Base-by-base conservation (phyloP, 495 filamentous ascomycete genomes). In the Pyronema omphalodes region DNA sequence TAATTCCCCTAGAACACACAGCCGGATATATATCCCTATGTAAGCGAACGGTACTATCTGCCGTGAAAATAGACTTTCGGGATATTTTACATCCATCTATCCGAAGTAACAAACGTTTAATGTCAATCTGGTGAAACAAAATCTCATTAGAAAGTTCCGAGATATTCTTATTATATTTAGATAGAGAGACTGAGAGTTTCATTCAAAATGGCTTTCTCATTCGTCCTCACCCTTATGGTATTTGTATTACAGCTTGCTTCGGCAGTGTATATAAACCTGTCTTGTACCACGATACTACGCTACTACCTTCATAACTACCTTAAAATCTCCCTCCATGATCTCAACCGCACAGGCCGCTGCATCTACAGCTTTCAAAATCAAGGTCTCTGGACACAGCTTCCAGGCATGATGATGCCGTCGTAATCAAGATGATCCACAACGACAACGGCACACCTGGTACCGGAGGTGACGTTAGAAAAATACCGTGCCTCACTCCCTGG, bases 361-460 rank as follows among this genome's bases (percentile, higher is more conserved):
- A 62, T 57, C 11, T 44, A 50, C 8, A 57, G 54, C 18, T 62
- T 57, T 46, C 57, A 57, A 7, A 56, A 57, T 34, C 52, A 61
- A 37, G 57, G 59, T 7, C 43, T 62, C 9, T 62, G 59, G 59
- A 41, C 49, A 1, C 54, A 51, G n/a, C 41, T 60, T 2, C 59
- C 60, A 6, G 53, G 36, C 34, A n/a, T 53, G n/a, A 9, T 57
- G 57, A 59, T 48, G 54, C 47, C 14, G 59, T 60, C n/a, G 44
- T 60, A 17, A 60, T 62, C 46, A 50, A 62, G 52, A 60, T 60
- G 57, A 57, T 50, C 9, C 54, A 62, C 51, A 62, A 62, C 46
- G 57, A 62, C 51, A 55, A 55, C 17, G 57, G 57, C 3, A 60
- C 57, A 4, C 59, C 57, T 2, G 51, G 57, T 0, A 54, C 57